Conservation (phyloP, 2,329 filamentous ascomycete species). For the Rachicladosporium sp. region DNA sequence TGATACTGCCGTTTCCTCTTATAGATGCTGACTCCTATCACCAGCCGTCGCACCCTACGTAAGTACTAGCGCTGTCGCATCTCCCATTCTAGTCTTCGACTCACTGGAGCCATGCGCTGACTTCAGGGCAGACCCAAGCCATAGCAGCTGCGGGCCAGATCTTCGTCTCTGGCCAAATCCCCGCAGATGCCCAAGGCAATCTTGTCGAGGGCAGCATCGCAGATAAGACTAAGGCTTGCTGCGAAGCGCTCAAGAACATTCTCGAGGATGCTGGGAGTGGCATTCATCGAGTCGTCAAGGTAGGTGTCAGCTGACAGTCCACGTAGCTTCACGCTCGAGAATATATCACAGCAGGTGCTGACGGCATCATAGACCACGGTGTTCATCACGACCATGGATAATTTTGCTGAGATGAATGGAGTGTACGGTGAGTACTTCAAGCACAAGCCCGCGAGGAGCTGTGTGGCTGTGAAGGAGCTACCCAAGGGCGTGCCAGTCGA, state of each 20-base stretch:
- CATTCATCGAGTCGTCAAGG: conserved; percentile 75
- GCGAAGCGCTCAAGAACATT: conserved; percentile 72
- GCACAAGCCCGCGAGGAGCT: conserved; percentile 78
- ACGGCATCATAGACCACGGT: conserved; percentile 38
- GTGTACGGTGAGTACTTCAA: conserved; percentile 73
- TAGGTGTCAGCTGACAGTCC: conserved; percentile 22
- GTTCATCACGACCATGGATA: conserved; percentile 82
- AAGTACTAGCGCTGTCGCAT: conserved; percentile 15
- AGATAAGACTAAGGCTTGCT: conserved; percentile 58
- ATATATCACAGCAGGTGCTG: conserved; percentile 1
- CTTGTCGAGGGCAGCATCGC: conserved; percentile 53
- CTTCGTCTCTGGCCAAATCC: conserved; percentile 65
- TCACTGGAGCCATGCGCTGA: background rate
- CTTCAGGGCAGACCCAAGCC: conserved; percentile 36
- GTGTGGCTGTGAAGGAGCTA: conserved; percentile 78
- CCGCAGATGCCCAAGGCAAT: conserved; percentile 49
- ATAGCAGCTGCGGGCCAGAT: conserved; percentile 56
- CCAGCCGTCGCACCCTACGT: conserved; percentile 33
- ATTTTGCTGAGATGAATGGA: conserved; percentile 78
- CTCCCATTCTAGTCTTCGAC: background rate
- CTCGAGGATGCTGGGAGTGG: conserved; percentile 69
- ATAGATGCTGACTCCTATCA: conserved; percentile 6
- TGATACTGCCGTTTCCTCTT: background rate
- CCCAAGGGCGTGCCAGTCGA: conserved; percentile 79
- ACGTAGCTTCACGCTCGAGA: background rate